Conservation (phyloP, 2,329 filamentous ascomycete species). For the Hawksworthiomyces lignivorus region DNA sequence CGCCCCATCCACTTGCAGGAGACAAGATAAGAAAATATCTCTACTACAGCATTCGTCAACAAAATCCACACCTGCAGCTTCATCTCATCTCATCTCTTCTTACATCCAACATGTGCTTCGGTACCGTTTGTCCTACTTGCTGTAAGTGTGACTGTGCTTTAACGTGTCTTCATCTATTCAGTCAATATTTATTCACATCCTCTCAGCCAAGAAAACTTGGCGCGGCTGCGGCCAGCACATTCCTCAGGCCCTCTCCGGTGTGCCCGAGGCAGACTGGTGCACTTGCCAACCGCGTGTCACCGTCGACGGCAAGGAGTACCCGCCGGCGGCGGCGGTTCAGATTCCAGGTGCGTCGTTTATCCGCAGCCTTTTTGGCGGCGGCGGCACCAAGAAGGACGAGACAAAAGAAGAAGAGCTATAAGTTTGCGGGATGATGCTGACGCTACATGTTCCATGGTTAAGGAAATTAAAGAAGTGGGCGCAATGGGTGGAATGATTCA, state of each 20-base stretch:
- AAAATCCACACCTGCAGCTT: too few species aligned
- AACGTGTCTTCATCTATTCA: conserved; percentile 13
- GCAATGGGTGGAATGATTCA: too few species aligned
- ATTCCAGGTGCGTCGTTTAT: conserved; percentile 34
- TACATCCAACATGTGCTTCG: conserved; percentile 34
- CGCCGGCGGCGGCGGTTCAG: conserved; percentile 32
- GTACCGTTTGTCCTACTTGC: conserved; percentile 33
- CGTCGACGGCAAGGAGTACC: conserved; percentile 37
- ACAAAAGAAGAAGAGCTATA: too few species aligned
- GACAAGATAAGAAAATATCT: too few species aligned
- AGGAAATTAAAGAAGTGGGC: too few species aligned
- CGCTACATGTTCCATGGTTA: too few species aligned
- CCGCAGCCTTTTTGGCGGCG: conserved; percentile 21
- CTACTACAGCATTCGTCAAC: too few species aligned
- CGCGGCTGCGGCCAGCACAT: conserved; percentile 43
- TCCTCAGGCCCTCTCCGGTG: conserved; percentile 33
- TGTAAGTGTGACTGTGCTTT: conserved; percentile 23
- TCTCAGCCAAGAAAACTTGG: conserved; percentile 39
- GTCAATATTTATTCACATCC: conserved; percentile 16
- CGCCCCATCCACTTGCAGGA: too few species aligned
- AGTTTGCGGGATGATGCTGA: too few species aligned
- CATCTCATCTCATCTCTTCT: too few species aligned
- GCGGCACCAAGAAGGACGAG: not conserved
- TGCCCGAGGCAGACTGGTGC: conserved; percentile 40
- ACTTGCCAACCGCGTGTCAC: conserved; percentile 37